Base-by-base conservation (phyloP, 2,329 filamentous ascomycete genomes). In the Furcasterigmium furcatum region DNA sequence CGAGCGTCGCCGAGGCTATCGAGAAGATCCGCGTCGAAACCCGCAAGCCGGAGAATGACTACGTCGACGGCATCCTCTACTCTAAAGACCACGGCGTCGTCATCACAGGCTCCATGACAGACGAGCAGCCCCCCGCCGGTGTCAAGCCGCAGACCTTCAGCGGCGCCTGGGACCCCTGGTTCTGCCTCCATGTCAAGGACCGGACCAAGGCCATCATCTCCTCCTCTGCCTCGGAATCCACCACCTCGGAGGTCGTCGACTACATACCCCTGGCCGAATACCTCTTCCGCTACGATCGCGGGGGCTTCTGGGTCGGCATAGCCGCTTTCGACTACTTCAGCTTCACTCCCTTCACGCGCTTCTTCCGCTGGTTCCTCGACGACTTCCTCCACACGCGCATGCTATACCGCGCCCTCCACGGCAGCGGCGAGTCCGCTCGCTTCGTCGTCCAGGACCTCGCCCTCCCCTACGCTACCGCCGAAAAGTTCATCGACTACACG, bases 201-300 rank as follows among this genome's bases (percentile, higher is more conserved):
- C 60, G 60, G 48, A 76, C 68, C 13, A 42, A 59, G 48, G 13
- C 45, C 48, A 42, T 53, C 41, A 38, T 49, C 44, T 45, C 60
- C 46, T 14, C n/a, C n/a, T n/a, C n/a, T n/a, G 44, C 57, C 6
- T 46, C 56, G 10, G 30, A 51, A 7, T 16, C 43, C 30, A 38
- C 53, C 24, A 21, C 55, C 10, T 25, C 58, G 52, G 41, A 63
- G 39, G 13, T 55, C 58, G 53, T 61, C 44, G 82, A 87, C 42
- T 80, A 80, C 54, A 76, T 88, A 34, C 85, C 85, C 0, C 67
- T 88, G 4, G 77, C 80, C 32, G 85, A 88, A 59, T 89, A 89
- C 60, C 79, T 88, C 52, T 89, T 89, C 72, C 79, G 85, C 42
- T 89, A 89, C 67, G 85, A 89, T 64, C 79, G 85, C 38, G 85